Evolutionary conservation across 306 rosid species (phyloP).

Genomic region (Gillenia trifoliata): DNA sequence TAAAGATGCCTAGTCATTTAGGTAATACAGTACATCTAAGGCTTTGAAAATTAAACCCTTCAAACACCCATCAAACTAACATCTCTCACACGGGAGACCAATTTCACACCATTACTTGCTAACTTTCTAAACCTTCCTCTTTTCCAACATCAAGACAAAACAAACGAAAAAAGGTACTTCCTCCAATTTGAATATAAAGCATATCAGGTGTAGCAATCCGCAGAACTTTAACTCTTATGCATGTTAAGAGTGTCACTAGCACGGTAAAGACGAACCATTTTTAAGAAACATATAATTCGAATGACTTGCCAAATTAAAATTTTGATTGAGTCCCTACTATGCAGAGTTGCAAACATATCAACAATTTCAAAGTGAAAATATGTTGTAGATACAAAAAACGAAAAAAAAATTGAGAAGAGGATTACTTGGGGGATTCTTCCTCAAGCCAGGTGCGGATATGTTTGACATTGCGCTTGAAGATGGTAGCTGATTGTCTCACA

Average conservation of each 20-base stretch:
- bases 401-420: background rate
- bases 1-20: background rate
- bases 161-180: background rate
- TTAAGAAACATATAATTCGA: background rate
- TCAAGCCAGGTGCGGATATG: constrained; percentile 48
- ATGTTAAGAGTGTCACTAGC: background rate
- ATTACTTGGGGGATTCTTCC: constrained; percentile 48
- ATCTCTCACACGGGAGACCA: background rate
- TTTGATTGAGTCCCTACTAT: background rate
- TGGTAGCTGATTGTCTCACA: constrained; percentile 40
- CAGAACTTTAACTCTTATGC: background rate
- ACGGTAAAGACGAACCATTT: background rate
- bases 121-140: background rate
- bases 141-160: background rate
- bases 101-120: background rate
- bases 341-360: background rate
- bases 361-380: too few relatives aligned
- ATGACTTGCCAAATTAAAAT: background rate
- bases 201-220: background rate
- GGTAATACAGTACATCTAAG: background rate
- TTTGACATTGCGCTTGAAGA: constrained; percentile 42
- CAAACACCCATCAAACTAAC: background rate
- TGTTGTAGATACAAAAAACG: background rate
- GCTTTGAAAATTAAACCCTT: background rate
- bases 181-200: background rate